Evolutionary conservation across 139 green algal species (phyloP).

Genomic region (Chlorella sp.): DNA sequence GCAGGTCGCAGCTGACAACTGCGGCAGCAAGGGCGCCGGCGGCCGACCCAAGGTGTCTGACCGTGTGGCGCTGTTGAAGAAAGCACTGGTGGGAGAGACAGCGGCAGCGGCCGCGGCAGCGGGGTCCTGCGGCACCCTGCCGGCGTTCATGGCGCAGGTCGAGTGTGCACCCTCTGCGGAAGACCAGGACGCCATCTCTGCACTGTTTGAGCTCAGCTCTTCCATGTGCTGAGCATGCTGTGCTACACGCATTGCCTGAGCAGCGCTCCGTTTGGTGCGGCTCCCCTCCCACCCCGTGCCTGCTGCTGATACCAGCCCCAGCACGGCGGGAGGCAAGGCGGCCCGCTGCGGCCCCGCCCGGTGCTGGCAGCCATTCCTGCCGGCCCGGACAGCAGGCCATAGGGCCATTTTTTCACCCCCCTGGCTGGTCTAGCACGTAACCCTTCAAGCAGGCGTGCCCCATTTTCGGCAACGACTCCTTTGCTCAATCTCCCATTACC

Average conservation of each 20-base stretch:
- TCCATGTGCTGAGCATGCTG: background rate
- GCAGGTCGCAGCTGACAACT: background rate
- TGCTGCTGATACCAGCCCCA: background rate
- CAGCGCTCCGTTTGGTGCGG: background rate
- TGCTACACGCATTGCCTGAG: background rate
- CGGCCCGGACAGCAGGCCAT: background rate
- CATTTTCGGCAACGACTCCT: background rate
- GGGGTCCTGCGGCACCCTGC: background rate
- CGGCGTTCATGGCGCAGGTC: background rate
- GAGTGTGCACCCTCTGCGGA: background rate
- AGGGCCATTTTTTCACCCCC: too few relatives aligned
- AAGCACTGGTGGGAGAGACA: conserved; percentile 34
- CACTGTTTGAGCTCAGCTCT: conserved; percentile 45
- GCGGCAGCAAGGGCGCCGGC: background rate
- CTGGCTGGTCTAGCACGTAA: background rate
- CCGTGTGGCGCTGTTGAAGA: conserved; percentile 31
- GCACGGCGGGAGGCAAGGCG: background rate
- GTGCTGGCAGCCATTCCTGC: background rate
- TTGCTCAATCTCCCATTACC: background rate
- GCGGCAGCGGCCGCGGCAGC: background rate
- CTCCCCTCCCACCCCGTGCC: too few relatives aligned
- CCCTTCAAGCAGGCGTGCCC: background rate
- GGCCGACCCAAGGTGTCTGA: conserved; percentile 17
- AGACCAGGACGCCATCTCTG: conserved; percentile 44
- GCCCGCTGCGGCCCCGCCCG: background rate